These are phyloP conservation scores for Paspalum notatum DNA, from an alignment of 176 grass and related monocot species.

Conservation along the genomic window DNA sequence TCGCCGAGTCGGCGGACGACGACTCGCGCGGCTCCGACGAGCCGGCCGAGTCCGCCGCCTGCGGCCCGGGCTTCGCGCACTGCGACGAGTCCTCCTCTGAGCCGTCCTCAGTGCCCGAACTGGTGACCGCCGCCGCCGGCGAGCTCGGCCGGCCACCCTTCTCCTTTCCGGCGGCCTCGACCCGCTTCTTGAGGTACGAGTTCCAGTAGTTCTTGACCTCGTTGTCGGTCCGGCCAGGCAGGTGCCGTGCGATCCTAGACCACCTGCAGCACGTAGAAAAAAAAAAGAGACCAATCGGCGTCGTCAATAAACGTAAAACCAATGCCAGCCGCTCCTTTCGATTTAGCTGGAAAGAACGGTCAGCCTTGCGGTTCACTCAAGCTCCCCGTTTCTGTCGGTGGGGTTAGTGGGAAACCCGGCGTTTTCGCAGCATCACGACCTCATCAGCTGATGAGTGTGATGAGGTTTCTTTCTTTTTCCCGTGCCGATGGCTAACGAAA, in stretches of 20 bases:
- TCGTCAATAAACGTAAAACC: too few species aligned
- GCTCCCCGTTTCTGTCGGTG: slow-evolving; percentile 52
- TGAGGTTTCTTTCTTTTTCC: slow-evolving; percentile 19
- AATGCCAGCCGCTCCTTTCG: too few species aligned
- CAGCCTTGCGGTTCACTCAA: slow-evolving; percentile 22
- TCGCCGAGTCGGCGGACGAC: slow-evolving; percentile 64
- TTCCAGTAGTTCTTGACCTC: slow-evolving; percentile 99
- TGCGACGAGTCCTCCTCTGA: slow-evolving; percentile 32
- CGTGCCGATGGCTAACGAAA: slow-evolving; percentile 21
- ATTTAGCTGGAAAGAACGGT: neutral
- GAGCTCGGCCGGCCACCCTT: too few species aligned
- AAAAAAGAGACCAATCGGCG: too few species aligned
- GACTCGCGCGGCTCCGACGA: slow-evolving; percentile 59
- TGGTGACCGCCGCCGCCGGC: slow-evolving; percentile 24
- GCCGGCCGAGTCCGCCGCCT: slow-evolving; percentile 50
- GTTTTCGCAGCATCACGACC: slow-evolving; percentile 35
- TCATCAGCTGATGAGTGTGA: too few species aligned
- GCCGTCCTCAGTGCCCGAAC: neutral
- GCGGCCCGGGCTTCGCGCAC: neutral
- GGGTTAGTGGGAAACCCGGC: slow-evolving; percentile 36
- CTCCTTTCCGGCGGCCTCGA: slow-evolving; percentile 28
- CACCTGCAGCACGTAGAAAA: slow-evolving; percentile 52
- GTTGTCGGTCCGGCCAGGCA: slow-evolving; percentile 93
- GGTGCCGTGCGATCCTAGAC: slow-evolving; percentile 81
- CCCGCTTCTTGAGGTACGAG: slow-evolving; percentile 93